phyloP scores from a whole-genome alignment of 2,329 filamentous ascomycete genomes.

The Chaetomium sp. region DNA sequence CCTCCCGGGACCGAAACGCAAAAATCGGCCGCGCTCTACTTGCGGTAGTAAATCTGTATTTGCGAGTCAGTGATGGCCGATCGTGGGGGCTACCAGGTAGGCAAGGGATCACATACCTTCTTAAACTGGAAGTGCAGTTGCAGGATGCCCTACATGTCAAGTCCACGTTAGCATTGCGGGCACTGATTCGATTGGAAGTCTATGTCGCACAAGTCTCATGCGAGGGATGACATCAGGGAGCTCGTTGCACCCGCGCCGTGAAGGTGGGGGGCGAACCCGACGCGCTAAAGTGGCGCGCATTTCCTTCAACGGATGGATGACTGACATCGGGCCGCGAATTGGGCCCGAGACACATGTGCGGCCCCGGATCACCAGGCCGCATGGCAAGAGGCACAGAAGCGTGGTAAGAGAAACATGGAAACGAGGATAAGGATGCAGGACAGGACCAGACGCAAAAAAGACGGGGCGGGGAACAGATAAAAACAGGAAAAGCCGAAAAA shows the following conservation, averaged over 20 bases:
- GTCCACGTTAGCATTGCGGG: constrained; percentile 12
- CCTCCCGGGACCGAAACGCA: neutral
- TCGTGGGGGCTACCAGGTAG: too few species aligned
- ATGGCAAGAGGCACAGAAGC: constrained; percentile 8
- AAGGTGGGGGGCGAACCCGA: neutral
- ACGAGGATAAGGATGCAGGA: too few species aligned
- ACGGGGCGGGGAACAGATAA: too few species aligned
- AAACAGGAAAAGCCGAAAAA: too few species aligned
- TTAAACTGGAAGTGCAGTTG: constrained; percentile 99
- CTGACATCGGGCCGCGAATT: constrained; percentile 7
- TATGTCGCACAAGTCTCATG: neutral
- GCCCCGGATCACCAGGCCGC: constrained; percentile 3
- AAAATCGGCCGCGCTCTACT: constrained; percentile 31
- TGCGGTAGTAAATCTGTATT: constrained; percentile 50
- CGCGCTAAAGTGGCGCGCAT: constrained; percentile 5
- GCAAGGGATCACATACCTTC: constrained; percentile 54
- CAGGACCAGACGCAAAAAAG: too few species aligned
- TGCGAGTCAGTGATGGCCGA: neutral
- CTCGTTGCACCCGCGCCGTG: neutral
- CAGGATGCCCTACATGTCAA: constrained; percentile 65
- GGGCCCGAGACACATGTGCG: constrained; percentile 15
- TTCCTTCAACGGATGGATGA: neutral
- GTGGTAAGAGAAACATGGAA: constrained; percentile 11
- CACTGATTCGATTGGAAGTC: neutral
- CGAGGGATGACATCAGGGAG: neutral